Evolutionary conservation across 2,329 filamentous ascomycete genomes (phyloP).

Genomic region (Fusarium continuum): DNA sequence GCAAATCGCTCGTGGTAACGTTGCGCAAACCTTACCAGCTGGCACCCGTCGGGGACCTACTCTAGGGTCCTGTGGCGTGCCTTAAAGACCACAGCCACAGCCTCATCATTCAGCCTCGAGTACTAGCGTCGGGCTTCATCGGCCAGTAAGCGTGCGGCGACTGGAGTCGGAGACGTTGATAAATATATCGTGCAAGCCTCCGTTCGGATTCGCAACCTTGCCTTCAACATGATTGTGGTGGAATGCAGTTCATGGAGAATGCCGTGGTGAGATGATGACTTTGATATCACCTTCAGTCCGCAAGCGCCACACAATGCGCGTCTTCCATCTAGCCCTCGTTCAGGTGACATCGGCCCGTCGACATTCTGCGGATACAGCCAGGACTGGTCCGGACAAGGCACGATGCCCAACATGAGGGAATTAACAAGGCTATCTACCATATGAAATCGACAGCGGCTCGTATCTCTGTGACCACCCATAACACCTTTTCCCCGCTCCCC

Average conservation of each 20-base stretch:
- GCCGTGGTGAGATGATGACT: neutral
- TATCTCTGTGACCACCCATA: constrained; percentile 21
- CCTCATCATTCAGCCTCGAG: constrained; percentile 28
- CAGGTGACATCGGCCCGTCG: constrained; percentile 27
- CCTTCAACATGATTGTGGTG: neutral
- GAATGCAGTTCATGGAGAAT: constrained; percentile 16
- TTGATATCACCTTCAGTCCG: neutral
- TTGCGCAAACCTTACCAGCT: constrained; percentile 28
- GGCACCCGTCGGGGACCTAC: constrained; percentile 5
- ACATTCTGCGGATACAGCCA: constrained; percentile 29
- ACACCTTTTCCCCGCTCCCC: constrained; percentile 21
- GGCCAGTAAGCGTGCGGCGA: neutral
- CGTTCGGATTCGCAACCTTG: constrained; percentile 14
- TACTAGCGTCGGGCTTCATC: constrained; percentile 3
- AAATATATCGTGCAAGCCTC: constrained; percentile 29
- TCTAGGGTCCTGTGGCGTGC: constrained; percentile 25
- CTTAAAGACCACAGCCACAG: constrained; percentile 14
- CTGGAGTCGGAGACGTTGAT: neutral
- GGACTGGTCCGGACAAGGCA: constrained; percentile 16
- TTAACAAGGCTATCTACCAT: constrained; percentile 28
- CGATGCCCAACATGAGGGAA: constrained; percentile 30
- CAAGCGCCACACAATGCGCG: constrained; percentile 6
- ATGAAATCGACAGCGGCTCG: constrained; percentile 27
- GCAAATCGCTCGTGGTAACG: constrained; percentile 30
- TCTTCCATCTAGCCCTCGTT: constrained; percentile 11